Evolutionary conservation across 108 stramenopile species (phyloP), one percentile per base, ranked within the genome.

Genomic region (Parietichytrium sp.): DNA sequence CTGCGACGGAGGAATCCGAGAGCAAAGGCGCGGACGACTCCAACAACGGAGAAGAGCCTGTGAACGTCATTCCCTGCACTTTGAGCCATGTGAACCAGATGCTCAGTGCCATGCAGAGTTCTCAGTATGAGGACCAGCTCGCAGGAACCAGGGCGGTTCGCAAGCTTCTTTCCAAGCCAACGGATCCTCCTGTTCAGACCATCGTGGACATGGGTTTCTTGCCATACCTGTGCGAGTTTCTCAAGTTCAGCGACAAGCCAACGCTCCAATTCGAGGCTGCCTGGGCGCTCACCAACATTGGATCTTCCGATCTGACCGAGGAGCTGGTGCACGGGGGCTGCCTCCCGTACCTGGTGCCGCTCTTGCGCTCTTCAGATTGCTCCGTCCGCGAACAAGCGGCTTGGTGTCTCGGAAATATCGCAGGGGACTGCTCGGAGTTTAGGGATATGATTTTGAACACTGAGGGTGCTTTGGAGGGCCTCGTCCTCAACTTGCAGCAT

Each of bases 261-360:
- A 85, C 86, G 3, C 83, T 95, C 47, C 89, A 93, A 78, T 97
- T 97, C 61, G 96, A 97, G 89, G 90, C 95, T 8, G 91, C 95
- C 10, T 97, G 96, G 96, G 94, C 95, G 12, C 85, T 97, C 29
- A 97, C 96, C 12, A 97, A 97, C 82, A 91, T 97, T 55, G 93
- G 94, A 10, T 94, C 94, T 8, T 94, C 96, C 10, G 81, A 92
- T 33, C 49, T 84, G 26, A 88, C 87, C 12, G 29, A 26, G 15
- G 33, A 16, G 49, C 90, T 96, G 20, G 95, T 91, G 1, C 91
- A 94, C 3, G 88, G 79, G 42, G 93, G 92, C 20, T 93, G 91
- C 27, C 79, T 95, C 18, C 86, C 89, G 23, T 52, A 87, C 42
- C 85, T 98, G 18, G 85, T 91, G n/a, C 81, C 86, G 23, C 90